Evolutionary conservation across 2,329 filamentous ascomycete genomes (phyloP).

Genomic region (Diaporthe destruens): DNA sequence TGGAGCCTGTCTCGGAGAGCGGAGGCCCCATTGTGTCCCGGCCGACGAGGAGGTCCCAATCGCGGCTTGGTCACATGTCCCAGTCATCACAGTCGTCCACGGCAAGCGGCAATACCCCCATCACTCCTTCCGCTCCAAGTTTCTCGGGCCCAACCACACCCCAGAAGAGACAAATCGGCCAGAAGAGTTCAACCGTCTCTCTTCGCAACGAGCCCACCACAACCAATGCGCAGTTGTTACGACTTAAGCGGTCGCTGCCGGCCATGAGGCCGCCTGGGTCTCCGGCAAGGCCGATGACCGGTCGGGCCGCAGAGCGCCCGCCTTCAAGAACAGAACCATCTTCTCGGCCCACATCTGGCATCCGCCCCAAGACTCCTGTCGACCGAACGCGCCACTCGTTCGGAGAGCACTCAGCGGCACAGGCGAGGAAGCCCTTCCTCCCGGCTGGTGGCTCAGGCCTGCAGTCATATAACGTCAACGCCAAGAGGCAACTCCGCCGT

Average conservation of each 20-base stretch:
- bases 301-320: conserved; percentile 66
- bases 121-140: conserved; percentile 63
- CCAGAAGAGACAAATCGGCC: conserved; percentile 69
- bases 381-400: conserved; percentile 67
- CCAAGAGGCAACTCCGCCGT: conserved; percentile 83
- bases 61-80: conserved; percentile 75
- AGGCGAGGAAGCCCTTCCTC: conserved; percentile 78
- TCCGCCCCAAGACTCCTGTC: conserved; percentile 78
- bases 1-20: conserved; percentile 95
- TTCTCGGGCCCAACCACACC: conserved; percentile 68
- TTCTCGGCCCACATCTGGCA: conserved; percentile 62
- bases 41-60: conserved; percentile 72
- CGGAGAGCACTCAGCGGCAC: conserved; percentile 63
- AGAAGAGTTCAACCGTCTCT: conserved; percentile 66
- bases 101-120: conserved; percentile 69
- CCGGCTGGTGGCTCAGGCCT: conserved; percentile 77
- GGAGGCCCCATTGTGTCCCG: conserved; percentile 75
- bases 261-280: conserved; percentile 67
- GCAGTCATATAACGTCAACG: conserved; percentile 78
- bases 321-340: conserved; percentile 67
- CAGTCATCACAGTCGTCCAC: conserved; percentile 72
- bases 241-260: conserved; percentile 75
- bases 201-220: conserved; percentile 73
- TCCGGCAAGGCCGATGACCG: conserved; percentile 61
- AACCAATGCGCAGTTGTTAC: conserved; percentile 73